Percentiles rank a stretch among this genome's conserved stretches.
These are phyloP conservation scores for Fragilaria radians DNA, from an alignment of 108 stramenopile species.

Conservation along the genomic window DNA sequence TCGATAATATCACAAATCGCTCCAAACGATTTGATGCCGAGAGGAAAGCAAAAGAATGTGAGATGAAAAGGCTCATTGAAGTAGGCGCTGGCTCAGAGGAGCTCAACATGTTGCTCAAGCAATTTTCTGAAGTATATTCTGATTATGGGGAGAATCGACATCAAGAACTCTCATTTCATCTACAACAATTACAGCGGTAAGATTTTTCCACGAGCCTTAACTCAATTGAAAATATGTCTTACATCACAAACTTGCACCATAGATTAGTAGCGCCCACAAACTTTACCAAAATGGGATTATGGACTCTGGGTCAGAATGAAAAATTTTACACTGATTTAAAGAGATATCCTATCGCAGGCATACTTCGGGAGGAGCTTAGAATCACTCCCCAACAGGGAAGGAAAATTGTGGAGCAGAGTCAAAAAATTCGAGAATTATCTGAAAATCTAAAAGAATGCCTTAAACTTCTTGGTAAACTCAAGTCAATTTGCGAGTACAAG, in stretches of 20 bases:
- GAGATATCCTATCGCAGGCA: conserved; percentile 63
- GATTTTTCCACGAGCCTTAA: conserved; percentile 2
- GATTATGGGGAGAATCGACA: conserved; percentile 79
- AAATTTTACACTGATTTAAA: conserved; percentile 54
- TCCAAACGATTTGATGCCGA: conserved; percentile 31
- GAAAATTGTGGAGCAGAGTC: conserved; percentile 67
- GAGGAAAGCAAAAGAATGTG: conserved; percentile 22
- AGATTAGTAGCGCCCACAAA: conserved; percentile 70
- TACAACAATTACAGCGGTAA: conserved; percentile 72
- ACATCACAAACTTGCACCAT: not conserved
- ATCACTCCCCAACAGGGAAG: conserved; percentile 53
- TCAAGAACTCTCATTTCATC: conserved; percentile 76
- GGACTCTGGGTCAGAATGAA: conserved; percentile 75
- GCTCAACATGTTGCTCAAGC: conserved; percentile 20
- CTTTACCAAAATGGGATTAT: conserved; percentile 86
- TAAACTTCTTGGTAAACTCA: conserved; percentile 42
- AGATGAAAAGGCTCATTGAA: conserved; percentile 18
- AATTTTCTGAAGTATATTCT: conserved; percentile 76
- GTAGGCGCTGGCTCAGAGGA: conserved; percentile 27
- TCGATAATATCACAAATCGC: conserved; percentile 43
- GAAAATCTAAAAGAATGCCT: conserved; percentile 46
- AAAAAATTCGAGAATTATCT: conserved; percentile 56
- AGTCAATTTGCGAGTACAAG: conserved; percentile 55
- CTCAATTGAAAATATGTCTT: not conserved
- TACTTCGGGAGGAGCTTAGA: conserved; percentile 63